Base-by-base conservation (phyloP, 129 eudicot species). In the Pseudognaphalium luteoalbum region DNA sequence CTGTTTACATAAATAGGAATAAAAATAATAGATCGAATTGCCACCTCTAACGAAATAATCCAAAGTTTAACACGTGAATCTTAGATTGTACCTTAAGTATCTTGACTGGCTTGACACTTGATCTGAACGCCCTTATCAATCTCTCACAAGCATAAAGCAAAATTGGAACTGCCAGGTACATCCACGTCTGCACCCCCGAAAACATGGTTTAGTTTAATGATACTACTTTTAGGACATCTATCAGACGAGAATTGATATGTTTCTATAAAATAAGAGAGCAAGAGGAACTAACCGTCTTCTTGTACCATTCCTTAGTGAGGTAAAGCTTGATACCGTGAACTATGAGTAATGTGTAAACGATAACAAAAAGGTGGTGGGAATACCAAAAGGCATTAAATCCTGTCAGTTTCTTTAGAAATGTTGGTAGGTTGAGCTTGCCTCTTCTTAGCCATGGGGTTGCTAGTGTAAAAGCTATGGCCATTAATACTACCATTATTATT, bases 361-460 rank as follows among this genome's bases (percentile, higher is more conserved):
- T 85, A 80, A 93, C 76, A 78, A 92, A 88, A 44, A 92, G 85
- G 66, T 92, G 98, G 72, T 92, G 98, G 30, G 98, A 88, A 51
- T 92, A 93, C 98, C 98, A 93, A 62, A 93, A 93, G 78, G 92
- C 88, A 57, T 93, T 93, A 76, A 88, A 93, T 15, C 98, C 98
- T 0, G 97, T 88, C 60, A 90, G 84, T 59, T 88, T 84, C 83
- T 87, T 76, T 12, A 93, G 54, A 22, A 83, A 70, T 11, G 77
- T 57, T 3, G 98, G 98, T 58, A 88, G 68, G 29, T 78, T 83
- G 1, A 86, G 79, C 60, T 59, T 82, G 47, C 82, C 78, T 52
- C 92, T 82, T 39, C 98, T 85, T 66, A 87, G 71, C 97, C 87
- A 81, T 22, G 90, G 90, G n/a, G 85, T 65, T 25, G 98, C 98